A percentile compares a stretch with the other conserved stretches of the same genome.
These are phyloP conservation scores for Kwoniella dejecticola DNA, from an alignment of 768 basidiomycete species.

Conservation along the genomic window DNA sequence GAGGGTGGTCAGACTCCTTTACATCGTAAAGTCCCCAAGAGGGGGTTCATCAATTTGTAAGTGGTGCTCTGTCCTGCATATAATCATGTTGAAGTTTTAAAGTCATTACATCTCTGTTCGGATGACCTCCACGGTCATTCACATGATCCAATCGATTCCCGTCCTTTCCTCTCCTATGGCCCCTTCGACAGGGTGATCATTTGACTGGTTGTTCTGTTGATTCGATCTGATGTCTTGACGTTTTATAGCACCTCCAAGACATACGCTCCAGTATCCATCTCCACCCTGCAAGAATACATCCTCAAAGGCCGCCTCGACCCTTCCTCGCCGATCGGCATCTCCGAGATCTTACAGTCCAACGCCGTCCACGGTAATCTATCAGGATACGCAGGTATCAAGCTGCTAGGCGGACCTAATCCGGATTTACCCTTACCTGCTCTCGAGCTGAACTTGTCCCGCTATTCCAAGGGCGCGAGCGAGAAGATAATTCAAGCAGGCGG, in stretches of 20 bases:
- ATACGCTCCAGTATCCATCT: slow-evolving; percentile 81
- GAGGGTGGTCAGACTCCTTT: slow-evolving; percentile 98
- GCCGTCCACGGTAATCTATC: slow-evolving; percentile 78
- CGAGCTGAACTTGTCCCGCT: slow-evolving; percentile 78
- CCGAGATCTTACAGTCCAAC: slow-evolving; percentile 77
- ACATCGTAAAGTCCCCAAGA: slow-evolving; percentile 85
- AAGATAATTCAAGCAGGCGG: slow-evolving; percentile 83
- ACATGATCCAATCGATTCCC: too few species aligned
- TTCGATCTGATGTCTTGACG: too few species aligned
- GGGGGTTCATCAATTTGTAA: slow-evolving; percentile 89
- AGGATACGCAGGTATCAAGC: slow-evolving; percentile 75
- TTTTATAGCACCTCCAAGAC: slow-evolving; percentile 67
- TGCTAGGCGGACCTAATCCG: slow-evolving; percentile 66
- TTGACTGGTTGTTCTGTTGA: too few species aligned
- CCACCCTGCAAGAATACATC: slow-evolving; percentile 88
- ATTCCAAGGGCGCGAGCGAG: slow-evolving; percentile 79
- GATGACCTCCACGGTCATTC: too few species aligned
- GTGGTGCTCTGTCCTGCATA: slow-evolving; percentile 52
- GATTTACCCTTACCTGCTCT: slow-evolving; percentile 61
- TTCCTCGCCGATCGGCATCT: slow-evolving; percentile 82
- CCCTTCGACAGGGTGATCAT: too few species aligned
- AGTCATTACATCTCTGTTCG: too few species aligned
- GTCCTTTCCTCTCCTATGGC: too few species aligned
- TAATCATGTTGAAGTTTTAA: neutral
- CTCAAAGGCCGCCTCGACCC: slow-evolving; percentile 77